A percentile compares a stretch with the other conserved stretches of the same genome.
Conservation (phyloP, 768 basidiomycete genomes). For the Ramaria rubella region DNA sequence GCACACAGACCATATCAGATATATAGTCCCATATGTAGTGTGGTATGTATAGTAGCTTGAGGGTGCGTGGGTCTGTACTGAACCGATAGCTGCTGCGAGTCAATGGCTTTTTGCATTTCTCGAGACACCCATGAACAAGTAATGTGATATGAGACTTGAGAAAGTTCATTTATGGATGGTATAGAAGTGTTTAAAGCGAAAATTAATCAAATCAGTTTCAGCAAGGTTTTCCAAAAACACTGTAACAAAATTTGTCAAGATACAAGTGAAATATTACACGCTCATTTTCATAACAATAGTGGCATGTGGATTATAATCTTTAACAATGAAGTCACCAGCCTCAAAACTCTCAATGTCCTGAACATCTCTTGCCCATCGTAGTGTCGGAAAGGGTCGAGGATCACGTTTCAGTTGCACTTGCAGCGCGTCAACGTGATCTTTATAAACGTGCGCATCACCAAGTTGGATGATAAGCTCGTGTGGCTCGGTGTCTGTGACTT, state of each 20-base stretch:
- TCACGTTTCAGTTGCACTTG: constrained; percentile 70
- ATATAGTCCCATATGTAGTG: too few relatives aligned
- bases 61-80: too few relatives aligned
- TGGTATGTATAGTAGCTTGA: too few relatives aligned
- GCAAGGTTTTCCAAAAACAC: neutral
- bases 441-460: constrained; percentile 95
- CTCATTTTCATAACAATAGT: constrained; percentile 96
- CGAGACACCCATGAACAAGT: too few relatives aligned
- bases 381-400: constrained; percentile 77
- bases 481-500: constrained; percentile 77
- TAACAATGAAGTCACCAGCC: constrained; percentile 75
- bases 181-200: too few relatives aligned
- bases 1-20: too few relatives aligned
- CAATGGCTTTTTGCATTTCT: too few relatives aligned
- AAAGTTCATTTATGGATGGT: too few relatives aligned
- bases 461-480: constrained; percentile 93
- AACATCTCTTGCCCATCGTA: constrained; percentile 64
- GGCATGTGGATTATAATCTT: constrained; percentile 80
- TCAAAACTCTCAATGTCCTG: constrained; percentile 74
- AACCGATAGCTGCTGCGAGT: too few relatives aligned
- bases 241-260: neutral
- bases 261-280: constrained; percentile 37
- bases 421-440: constrained; percentile 86
- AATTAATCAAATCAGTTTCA: too few relatives aligned
- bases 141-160: too few relatives aligned